These are phyloP conservation scores for Basipetospora chlamydospora DNA, from an alignment of 2,329 filamentous ascomycete species.

Conservation along the genomic window DNA sequence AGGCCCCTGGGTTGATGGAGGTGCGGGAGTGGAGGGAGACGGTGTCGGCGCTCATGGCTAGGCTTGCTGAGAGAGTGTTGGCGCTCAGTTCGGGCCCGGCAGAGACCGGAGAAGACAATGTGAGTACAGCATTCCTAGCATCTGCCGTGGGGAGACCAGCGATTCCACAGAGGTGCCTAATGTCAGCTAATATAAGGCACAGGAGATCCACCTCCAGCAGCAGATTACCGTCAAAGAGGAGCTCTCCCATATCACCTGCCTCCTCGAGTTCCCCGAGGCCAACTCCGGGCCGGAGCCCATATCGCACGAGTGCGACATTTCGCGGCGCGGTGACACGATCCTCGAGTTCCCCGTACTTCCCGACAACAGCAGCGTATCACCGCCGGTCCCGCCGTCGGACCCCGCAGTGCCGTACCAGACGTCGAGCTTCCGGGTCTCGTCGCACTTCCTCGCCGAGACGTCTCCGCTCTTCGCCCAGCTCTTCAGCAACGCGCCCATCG, in stretches of 20 bases:
- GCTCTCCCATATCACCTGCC: neutral
- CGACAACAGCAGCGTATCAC: no score
- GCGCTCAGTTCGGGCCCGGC: neutral
- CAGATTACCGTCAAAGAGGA: slow-evolving; percentile 1
- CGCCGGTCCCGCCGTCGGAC: no score
- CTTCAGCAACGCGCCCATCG: slow-evolving; percentile 20
- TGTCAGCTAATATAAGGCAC: no score
- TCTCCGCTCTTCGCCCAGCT: slow-evolving; percentile 37
- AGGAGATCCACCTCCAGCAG: neutral
- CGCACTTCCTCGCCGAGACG: slow-evolving; percentile 32
- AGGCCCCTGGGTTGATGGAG: slow-evolving; percentile 14
- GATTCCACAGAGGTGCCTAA: no score
- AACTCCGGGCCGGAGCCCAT: slow-evolving; percentile 21
- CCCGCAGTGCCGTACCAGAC: no score
- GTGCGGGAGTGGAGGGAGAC: slow-evolving; percentile 20
- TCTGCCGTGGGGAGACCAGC: no score
- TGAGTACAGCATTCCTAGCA: no score
- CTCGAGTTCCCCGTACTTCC: slow-evolving; percentile 30
- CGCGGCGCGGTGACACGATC: slow-evolving; percentile 30
- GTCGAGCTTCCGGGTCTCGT: slow-evolving; percentile 31
- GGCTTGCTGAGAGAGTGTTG: neutral
- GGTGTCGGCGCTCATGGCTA: neutral
- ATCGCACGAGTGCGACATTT: slow-evolving; percentile 28
- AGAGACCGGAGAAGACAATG: no score
- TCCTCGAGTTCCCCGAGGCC: slow-evolving; percentile 10